A percentile compares a stretch with the other conserved stretches of the same genome.
phyloP scores from a whole-genome alignment of 2,329 filamentous ascomycete species.

The Curvularia eragrostidis region DNA sequence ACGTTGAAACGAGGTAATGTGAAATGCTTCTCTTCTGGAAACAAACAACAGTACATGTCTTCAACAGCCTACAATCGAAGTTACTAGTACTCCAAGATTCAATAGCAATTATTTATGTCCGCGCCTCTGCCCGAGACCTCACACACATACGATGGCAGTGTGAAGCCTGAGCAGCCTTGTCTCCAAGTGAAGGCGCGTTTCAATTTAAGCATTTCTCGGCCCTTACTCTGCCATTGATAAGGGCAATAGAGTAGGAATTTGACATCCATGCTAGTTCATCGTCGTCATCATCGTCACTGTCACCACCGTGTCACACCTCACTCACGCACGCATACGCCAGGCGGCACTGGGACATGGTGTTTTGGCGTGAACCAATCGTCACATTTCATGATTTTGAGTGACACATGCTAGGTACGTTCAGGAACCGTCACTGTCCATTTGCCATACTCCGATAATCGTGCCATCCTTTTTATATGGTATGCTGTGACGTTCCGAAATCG shows the following conservation, averaged over 20 bases:
- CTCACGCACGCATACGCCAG: constrained; percentile 3
- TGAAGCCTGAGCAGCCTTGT: constrained; percentile 40
- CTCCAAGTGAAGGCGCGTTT: constrained; percentile 43
- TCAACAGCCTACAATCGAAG: neutral
- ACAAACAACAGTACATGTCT: neutral
- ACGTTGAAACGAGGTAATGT: neutral
- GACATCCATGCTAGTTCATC: constrained; percentile 87
- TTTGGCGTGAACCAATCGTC: constrained; percentile 47
- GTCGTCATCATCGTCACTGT: constrained; percentile 3
- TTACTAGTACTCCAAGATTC: neutral
- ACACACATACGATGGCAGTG: constrained; percentile 22
- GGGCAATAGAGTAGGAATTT: constrained; percentile 92
- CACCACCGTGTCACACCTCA: constrained; percentile 3
- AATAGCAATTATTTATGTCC: constrained; percentile 24
- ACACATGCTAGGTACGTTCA: constrained; percentile 43
- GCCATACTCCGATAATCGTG: constrained; percentile 45
- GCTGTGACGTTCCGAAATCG: constrained; percentile 38
- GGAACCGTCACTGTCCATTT: constrained; percentile 38
- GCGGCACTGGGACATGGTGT: constrained; percentile 6
- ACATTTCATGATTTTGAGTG: constrained; percentile 47
- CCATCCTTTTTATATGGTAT: constrained; percentile 37
- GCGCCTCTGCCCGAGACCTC: constrained; percentile 33
- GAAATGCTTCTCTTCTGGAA: neutral
- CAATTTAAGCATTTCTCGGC: constrained; percentile 90
- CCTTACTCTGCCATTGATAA: constrained; percentile 85